Conservation (phyloP, 441 rosid species). For the Erodium trifolium region DNA sequence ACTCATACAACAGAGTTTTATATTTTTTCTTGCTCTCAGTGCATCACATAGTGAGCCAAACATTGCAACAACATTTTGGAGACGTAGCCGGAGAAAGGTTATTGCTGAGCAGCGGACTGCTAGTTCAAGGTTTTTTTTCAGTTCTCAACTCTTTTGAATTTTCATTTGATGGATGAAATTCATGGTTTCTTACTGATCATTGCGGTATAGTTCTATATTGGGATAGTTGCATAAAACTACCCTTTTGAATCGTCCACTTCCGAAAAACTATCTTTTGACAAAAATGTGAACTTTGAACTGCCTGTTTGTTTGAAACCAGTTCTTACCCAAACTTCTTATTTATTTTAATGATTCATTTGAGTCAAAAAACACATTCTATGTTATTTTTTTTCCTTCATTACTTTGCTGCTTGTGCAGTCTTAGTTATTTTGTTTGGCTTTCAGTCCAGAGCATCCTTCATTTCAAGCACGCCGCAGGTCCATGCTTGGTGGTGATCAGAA, state of each 20-base stretch:
- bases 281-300: too few relatives aligned
- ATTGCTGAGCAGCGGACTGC: slow-evolving; percentile 98
- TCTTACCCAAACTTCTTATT: too few relatives aligned
- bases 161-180: slow-evolving; percentile 5
- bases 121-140: slow-evolving; percentile 73
- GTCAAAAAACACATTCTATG: neutral
- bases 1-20: neutral
- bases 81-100: slow-evolving; percentile 92
- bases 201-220: neutral
- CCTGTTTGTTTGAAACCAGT: neutral
- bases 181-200: neutral
- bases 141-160: slow-evolving; percentile 17
- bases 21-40: slow-evolving; percentile 35
- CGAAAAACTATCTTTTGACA: too few relatives aligned
- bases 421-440: neutral
- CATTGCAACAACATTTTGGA: slow-evolving; percentile 79
- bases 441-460: slow-evolving; percentile 2
- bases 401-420: neutral
- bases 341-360: too few relatives aligned
- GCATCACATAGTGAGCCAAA: slow-evolving; percentile 94
- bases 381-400: too few relatives aligned
- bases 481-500: slow-evolving; percentile 84
- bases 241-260: too few relatives aligned
- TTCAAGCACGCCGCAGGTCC: slow-evolving; percentile 74
- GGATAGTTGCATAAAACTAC: too few relatives aligned